These are phyloP conservation scores for Hypoxylon sp. DNA, from an alignment of 2,329 filamentous ascomycete genomes.

Conservation along the genomic window DNA sequence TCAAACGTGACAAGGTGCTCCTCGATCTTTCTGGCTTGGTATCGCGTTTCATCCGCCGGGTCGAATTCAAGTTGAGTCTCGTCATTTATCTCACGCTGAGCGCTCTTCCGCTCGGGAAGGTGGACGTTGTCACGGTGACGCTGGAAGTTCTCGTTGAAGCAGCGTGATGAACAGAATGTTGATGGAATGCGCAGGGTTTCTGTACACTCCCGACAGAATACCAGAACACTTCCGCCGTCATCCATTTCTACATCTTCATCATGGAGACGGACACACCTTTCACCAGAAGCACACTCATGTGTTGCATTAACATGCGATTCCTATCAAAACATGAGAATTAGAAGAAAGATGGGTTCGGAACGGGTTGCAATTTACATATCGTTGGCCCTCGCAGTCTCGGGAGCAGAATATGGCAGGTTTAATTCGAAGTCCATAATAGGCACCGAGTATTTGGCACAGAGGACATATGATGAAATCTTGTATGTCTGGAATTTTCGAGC, in stretches of 20 bases:
- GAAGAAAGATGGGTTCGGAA: background rate
- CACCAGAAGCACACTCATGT: slow-evolving; percentile 61
- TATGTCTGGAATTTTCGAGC: slow-evolving; percentile 54
- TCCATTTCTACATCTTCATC: slow-evolving; percentile 61
- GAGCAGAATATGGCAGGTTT: slow-evolving; percentile 63
- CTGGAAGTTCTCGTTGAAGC: slow-evolving; percentile 60
- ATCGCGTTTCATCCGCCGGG: slow-evolving; percentile 46
- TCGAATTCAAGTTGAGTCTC: slow-evolving; percentile 49
- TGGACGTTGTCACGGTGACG: slow-evolving; percentile 58
- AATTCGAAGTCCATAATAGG: slow-evolving; percentile 56
- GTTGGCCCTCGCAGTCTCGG: slow-evolving; percentile 58
- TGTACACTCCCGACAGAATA: slow-evolving; percentile 62
- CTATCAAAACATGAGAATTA: slow-evolving; percentile 54
- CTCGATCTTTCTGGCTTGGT: slow-evolving; percentile 51
- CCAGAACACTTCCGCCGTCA: slow-evolving; percentile 51
- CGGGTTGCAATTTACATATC: slow-evolving; percentile 57
- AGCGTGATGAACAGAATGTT: slow-evolving; percentile 61
- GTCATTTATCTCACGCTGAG: slow-evolving; percentile 49
- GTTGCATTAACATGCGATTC: slow-evolving; percentile 57
- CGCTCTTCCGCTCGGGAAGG: slow-evolving; percentile 49
- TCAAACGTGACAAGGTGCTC: slow-evolving; percentile 49
- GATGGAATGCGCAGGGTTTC: slow-evolving; percentile 55
- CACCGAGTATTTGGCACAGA: slow-evolving; percentile 61
- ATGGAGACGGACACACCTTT: slow-evolving; percentile 58
- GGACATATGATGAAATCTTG: slow-evolving; percentile 61